Conservation (phyloP, 2,329 filamentous ascomycete genomes). For the Domatiomyces globalis region DNA sequence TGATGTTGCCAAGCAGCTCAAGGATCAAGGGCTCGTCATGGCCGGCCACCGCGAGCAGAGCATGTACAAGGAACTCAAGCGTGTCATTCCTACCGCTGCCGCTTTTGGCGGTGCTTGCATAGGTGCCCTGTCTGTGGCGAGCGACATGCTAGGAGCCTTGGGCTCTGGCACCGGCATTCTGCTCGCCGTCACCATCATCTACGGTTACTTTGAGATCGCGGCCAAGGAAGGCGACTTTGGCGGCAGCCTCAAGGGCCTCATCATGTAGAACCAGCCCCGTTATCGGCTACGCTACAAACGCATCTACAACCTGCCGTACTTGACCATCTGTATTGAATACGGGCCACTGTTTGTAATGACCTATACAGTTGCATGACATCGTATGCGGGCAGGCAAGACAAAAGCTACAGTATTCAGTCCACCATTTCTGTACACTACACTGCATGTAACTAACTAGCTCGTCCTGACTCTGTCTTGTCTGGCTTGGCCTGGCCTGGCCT, state of each 20-base stretch:
- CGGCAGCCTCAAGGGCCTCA: constrained; percentile 55
- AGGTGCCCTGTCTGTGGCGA: constrained; percentile 87
- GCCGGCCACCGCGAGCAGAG: constrained; percentile 98
- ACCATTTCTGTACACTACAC: background rate
- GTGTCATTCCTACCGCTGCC: constrained; percentile 93
- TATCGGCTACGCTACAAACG: background rate
- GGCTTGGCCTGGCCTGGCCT: no score
- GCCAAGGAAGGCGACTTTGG: constrained; percentile 93
- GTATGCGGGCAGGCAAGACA: background rate
- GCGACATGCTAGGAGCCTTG: constrained; percentile 87
- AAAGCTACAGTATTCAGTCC: background rate
- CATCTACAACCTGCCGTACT: no score
- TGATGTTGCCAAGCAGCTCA: constrained; percentile 98
- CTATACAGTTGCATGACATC: background rate
- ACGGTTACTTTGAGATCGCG: constrained; percentile 98
- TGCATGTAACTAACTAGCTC: no score
- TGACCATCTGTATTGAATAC: no score
- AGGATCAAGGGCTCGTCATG: constrained; percentile 99
- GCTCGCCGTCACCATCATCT: constrained; percentile 97
- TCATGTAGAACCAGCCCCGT: constrained; percentile 19
- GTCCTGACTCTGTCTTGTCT: background rate
- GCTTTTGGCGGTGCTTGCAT: constrained; percentile 99
- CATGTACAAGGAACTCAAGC: constrained; percentile 99
- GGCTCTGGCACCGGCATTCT: constrained; percentile 96
- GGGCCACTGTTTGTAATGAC: background rate